Evolutionary conservation across 1,284 basidiomycete species (phyloP).

Genomic region (Cutaneotrichosporon mucoides): DNA sequence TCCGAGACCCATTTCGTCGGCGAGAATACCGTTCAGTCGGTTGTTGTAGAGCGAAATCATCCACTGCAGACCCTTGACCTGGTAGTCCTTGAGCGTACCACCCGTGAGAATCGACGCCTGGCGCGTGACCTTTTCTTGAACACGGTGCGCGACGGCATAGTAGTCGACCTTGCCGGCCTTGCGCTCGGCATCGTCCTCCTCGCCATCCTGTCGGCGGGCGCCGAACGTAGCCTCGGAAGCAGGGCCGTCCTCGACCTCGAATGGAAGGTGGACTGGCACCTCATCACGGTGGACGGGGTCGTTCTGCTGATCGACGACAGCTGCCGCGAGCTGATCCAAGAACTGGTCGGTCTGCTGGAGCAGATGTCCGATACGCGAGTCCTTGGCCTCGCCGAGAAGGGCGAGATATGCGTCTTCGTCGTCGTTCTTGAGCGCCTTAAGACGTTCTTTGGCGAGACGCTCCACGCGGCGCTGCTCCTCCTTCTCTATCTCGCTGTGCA

Average conservation of each 20-base stretch:
- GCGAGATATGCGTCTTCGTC: slow-evolving; percentile 99
- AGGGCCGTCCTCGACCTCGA: slow-evolving; percentile 63
- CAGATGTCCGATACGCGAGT: slow-evolving; percentile 96
- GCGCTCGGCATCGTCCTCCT: slow-evolving; percentile 54
- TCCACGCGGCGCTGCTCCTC: slow-evolving; percentile 70
- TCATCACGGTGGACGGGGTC: slow-evolving; percentile 55
- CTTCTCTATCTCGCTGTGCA: slow-evolving; percentile 54
- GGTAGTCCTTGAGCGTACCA: slow-evolving; percentile 84
- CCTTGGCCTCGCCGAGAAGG: slow-evolving; percentile 98
- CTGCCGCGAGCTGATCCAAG: slow-evolving; percentile 90
- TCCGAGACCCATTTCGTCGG: slow-evolving; percentile 96
- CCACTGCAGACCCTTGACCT: slow-evolving; percentile 95
- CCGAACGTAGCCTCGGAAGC: slow-evolving; percentile 87
- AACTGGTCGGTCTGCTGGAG: slow-evolving; percentile 92
- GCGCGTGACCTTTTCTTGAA: slow-evolving; percentile 78
- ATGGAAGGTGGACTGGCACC: slow-evolving; percentile 28
- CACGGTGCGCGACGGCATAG: slow-evolving; percentile 91
- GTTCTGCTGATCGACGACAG: slow-evolving; percentile 89
- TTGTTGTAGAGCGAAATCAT: slow-evolving; percentile 92
- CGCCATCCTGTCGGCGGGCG: slow-evolving; percentile 64
- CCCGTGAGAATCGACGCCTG: slow-evolving; percentile 84
- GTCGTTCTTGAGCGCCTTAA: slow-evolving; percentile 94
- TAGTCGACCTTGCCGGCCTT: slow-evolving; percentile 84
- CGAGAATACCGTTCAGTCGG: slow-evolving; percentile 85
- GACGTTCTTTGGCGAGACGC: slow-evolving; percentile 93